A percentile compares a stretch with the other conserved stretches of the same genome.
Conservation (phyloP, 495 filamentous ascomycete genomes). For the Podospora sp. region DNA sequence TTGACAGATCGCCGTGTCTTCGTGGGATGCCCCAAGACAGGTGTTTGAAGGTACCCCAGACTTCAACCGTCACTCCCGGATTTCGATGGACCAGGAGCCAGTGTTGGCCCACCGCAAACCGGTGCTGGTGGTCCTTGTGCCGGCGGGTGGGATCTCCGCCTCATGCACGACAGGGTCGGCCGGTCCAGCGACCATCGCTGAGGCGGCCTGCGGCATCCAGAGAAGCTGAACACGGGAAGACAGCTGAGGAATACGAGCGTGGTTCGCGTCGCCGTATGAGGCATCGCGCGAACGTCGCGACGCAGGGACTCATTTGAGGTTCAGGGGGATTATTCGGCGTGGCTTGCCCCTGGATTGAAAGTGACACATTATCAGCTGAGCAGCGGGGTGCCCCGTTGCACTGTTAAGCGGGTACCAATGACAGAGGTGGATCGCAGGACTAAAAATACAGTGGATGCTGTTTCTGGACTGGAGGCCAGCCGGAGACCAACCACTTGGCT, state of each 20-base stretch:
- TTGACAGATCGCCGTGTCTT: too few species aligned
- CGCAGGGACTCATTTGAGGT: conserved; percentile 7
- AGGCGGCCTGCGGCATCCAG: background rate
- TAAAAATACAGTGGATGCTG: conserved; percentile 18
- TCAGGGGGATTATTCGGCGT: conserved; percentile 4
- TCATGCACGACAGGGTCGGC: background rate
- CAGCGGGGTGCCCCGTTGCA: background rate
- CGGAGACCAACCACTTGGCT: conserved; percentile 5
- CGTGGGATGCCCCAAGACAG: background rate
- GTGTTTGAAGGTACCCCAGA: background rate
- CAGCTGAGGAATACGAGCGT: background rate
- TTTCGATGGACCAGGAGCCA: background rate
- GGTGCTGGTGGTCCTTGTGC: background rate
- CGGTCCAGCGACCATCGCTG: background rate
- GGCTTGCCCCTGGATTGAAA: background rate
- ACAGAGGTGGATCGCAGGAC: background rate
- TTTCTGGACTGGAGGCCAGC: conserved; percentile 1
- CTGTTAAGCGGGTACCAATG: background rate
- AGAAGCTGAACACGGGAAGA: background rate
- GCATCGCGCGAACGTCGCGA: background rate
- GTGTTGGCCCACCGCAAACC: too few species aligned
- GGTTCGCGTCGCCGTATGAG: background rate
- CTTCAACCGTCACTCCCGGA: background rate
- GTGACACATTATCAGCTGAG: background rate
- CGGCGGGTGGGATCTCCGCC: background rate